phyloP scores from a whole-genome alignment of 306 rosid species.

The Dryas octopetala region DNA sequence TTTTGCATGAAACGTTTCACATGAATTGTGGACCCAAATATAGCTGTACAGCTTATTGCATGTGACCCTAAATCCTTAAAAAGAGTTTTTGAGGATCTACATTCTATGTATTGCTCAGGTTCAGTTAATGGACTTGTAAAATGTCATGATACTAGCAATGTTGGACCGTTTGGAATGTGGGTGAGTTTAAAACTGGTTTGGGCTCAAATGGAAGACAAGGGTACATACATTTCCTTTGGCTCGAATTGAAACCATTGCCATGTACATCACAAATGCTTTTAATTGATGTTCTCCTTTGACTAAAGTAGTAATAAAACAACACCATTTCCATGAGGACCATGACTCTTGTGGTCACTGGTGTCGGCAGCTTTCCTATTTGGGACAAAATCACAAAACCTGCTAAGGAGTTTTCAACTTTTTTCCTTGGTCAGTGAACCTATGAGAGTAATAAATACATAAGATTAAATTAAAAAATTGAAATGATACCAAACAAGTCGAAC shows the following conservation, averaged over 20 bases:
- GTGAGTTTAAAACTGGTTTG: not conserved
- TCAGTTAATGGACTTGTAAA: no score
- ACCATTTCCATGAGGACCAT: not conserved
- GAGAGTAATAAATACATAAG: not conserved
- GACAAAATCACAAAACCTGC: not conserved
- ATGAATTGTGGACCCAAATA: conserved; percentile 4
- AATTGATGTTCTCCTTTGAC: not conserved
- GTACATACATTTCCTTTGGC: not conserved
- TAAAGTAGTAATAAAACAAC: not conserved
- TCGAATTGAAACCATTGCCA: not conserved
- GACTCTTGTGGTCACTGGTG: conserved; percentile 8
- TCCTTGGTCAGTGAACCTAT: not conserved
- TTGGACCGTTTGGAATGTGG: not conserved
- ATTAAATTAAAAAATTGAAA: not conserved
- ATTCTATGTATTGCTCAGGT: no score
- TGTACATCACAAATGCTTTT: not conserved
- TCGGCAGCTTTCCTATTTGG: conserved; percentile 17
- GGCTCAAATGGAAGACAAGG: not conserved
- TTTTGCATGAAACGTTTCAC: not conserved
- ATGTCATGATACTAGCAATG: no score
- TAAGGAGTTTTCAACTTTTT: not conserved
- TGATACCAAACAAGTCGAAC: not conserved
- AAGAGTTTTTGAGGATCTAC: no score
- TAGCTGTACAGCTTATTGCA: not conserved
- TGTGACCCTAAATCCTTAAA: not conserved